Evolutionary conservation across 768 basidiomycete genomes (phyloP).

Genomic region (Melanogaster broomeanus): DNA sequence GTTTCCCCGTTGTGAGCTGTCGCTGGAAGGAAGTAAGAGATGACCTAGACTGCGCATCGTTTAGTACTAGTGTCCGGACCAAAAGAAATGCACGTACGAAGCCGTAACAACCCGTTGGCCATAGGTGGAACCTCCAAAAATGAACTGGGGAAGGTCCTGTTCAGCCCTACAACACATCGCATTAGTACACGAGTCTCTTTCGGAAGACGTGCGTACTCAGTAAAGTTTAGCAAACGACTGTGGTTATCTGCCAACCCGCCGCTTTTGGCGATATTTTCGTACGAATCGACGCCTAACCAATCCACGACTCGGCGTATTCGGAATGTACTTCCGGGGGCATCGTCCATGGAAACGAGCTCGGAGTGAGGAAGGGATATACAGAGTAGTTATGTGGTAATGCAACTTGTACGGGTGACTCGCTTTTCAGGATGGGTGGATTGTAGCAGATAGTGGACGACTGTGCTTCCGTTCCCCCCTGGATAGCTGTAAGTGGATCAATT

Average conservation of each 20-base stretch:
- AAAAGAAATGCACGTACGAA: constrained; percentile 35
- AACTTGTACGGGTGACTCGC: constrained; percentile 24
- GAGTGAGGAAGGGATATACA: constrained; percentile 66
- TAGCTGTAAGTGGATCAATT: not conserved
- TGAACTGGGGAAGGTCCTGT: constrained; percentile 15
- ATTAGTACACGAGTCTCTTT: constrained; percentile 7
- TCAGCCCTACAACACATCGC: constrained; percentile 10
- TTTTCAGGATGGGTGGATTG: constrained; percentile 30
- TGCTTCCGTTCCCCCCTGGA: constrained; percentile 15
- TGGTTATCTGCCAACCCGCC: constrained; percentile 41
- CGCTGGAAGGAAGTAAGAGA: constrained; percentile 46
- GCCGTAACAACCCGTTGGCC: constrained; percentile 35
- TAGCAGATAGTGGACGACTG: constrained; percentile 27
- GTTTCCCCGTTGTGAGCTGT: constrained; percentile 34
- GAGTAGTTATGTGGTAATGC: constrained; percentile 49
- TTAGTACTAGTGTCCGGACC: constrained; percentile 3
- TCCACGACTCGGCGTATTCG: constrained; percentile 64
- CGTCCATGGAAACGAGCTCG: constrained; percentile 51
- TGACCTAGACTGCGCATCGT: constrained; percentile 54
- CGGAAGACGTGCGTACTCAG: constrained; percentile 34
- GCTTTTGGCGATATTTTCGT: constrained; percentile 36
- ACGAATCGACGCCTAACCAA: constrained; percentile 46
- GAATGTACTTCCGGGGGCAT: constrained; percentile 46
- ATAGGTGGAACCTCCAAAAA: constrained; percentile 5
- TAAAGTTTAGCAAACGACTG: constrained; percentile 33